Base-by-base conservation (phyloP, 208 protist genomes). In the Phytomonas francai region DNA sequence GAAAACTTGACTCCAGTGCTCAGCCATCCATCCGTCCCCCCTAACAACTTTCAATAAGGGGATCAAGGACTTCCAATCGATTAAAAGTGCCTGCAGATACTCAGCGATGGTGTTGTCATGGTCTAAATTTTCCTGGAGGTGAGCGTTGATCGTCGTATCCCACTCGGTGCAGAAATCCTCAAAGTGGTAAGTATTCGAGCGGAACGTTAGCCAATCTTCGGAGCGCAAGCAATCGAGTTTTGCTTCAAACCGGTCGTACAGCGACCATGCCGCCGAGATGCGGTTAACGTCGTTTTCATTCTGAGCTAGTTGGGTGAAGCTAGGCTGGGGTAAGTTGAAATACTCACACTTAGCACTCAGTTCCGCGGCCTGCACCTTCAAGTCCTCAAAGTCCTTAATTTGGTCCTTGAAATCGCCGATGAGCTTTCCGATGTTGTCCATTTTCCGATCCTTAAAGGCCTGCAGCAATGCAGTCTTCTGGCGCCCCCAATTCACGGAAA, bases 1-100 rank as follows among this genome's bases (percentile, higher is more conserved):
- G 72, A 98, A 98, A 68, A 99, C 79, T 65, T 92, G 81, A 57
- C 79, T 86, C 97, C 98, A 99, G 84, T 99, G 98, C 66, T 98
- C 97, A 49, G 84, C 83, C 86, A 97, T 96, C 82, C 97, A 98
- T 2, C 83, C 88, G 14, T 99, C 97, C 29, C 97, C 98, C 51
- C 92, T 85, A 14, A 98, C 82, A 58, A 93, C 97, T 68, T 94
- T 92, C 36, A 98, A 74, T 28, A 93, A 56, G 12, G 93, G 93
- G 33, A 88, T 62, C 54, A 93, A 76, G 16, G 85, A 70, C 0
- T 61, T 66, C 81, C 90, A 97, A 59, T 80, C 80, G 39, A 80
- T 59, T 34, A 98, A 62, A 64, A 97, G 67, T 29, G 74, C 70
- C 30, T 71, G 62, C 58, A 98, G 64, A 70, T 93, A 94, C 30